These are phyloP conservation scores for Diaporthe sp. DNA, from an alignment of 2,329 filamentous ascomycete species.

Conservation along the genomic window DNA sequence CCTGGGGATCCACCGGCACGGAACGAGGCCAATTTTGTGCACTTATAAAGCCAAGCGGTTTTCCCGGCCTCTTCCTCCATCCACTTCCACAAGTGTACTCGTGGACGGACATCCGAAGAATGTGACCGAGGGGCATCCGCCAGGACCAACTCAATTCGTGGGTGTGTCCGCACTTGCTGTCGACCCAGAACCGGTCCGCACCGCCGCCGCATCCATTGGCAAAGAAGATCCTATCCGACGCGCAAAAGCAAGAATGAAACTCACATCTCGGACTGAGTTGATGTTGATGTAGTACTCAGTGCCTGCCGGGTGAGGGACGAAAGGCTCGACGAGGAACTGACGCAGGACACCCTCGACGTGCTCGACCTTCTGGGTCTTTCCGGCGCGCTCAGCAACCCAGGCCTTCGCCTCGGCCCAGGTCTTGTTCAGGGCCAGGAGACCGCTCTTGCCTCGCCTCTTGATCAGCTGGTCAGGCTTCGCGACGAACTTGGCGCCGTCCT, in stretches of 20 bases:
- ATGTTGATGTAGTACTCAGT: constrained; percentile 99
- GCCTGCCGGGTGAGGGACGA: constrained; percentile 93
- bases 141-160: neutral
- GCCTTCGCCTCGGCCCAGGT: constrained; percentile 92
- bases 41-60: constrained; percentile 15
- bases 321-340: constrained; percentile 98
- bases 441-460: constrained; percentile 99
- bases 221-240: constrained; percentile 15
- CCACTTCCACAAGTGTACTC: neutral
- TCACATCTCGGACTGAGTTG: constrained; percentile 99
- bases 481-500: constrained; percentile 88
- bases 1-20: constrained; percentile 33
- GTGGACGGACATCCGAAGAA: neutral
- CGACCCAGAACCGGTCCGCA: neutral
- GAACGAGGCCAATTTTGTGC: constrained; percentile 22
- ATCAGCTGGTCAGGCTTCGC: constrained; percentile 99
- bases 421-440: constrained; percentile 96
- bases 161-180: constrained; percentile 30
- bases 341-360: constrained; percentile 87
- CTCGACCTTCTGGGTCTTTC: constrained; percentile 94
- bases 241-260: constrained; percentile 47
- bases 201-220: constrained; percentile 6
- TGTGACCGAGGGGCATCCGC: neutral
- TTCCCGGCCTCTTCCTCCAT: neutral
- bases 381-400: constrained; percentile 93